phyloP scores from a whole-genome alignment of 2,329 filamentous ascomycete species.

The Zelopaecilomyces penicillatus region DNA sequence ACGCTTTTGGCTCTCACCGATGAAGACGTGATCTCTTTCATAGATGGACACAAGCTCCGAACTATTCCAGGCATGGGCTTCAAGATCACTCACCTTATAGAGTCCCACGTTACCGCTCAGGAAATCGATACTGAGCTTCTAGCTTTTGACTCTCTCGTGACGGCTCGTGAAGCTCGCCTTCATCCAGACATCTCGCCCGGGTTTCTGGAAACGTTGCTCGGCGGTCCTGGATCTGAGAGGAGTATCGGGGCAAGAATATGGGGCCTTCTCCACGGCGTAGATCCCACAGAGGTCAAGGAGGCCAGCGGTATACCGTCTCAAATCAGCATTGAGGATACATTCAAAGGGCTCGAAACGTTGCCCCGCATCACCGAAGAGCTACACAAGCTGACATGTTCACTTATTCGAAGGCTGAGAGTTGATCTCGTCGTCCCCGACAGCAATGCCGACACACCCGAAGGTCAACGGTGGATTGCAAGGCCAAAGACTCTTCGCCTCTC shows the following conservation, averaged over 20 bases:
- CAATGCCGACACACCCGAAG: slow-evolving; percentile 20
- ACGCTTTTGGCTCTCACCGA: slow-evolving; percentile 63
- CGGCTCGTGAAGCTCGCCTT: slow-evolving; percentile 55
- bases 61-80: slow-evolving; percentile 80
- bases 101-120: slow-evolving; percentile 43
- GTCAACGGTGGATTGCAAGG: slow-evolving; percentile 61
- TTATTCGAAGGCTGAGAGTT: slow-evolving; percentile 68
- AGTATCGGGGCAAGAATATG: slow-evolving; percentile 68
- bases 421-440: slow-evolving; percentile 57
- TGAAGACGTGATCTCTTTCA: slow-evolving; percentile 52
- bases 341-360: slow-evolving; percentile 59
- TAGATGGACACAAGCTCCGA: slow-evolving; percentile 68
- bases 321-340: slow-evolving; percentile 93
- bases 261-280: slow-evolving; percentile 72
- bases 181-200: slow-evolving; percentile 55
- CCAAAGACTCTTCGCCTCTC: slow-evolving; percentile 77
- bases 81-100: slow-evolving; percentile 45
- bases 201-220: slow-evolving; percentile 59
- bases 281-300: slow-evolving; percentile 63
- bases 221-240: slow-evolving; percentile 59
- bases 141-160: slow-evolving; percentile 40
- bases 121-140: slow-evolving; percentile 25
- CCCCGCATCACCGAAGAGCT: slow-evolving; percentile 61
- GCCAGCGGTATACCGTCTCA: slow-evolving; percentile 69
- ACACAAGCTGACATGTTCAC: slow-evolving; percentile 55